These are phyloP conservation scores for Petunia hybrid DNA, from an alignment of 305 asterid species.

Conservation along the genomic window DNA sequence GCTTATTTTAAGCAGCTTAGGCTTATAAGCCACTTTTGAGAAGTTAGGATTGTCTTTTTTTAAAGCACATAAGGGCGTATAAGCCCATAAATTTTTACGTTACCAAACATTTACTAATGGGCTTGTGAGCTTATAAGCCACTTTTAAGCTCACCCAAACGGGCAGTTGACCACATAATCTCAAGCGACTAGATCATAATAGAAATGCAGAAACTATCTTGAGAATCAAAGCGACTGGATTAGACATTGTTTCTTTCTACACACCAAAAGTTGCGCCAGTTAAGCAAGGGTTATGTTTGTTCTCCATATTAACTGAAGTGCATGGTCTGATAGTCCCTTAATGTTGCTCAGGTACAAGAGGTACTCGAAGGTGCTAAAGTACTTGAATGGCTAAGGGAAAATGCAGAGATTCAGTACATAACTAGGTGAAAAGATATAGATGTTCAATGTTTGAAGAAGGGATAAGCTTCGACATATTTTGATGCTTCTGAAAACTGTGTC, in stretches of 20 bases:
- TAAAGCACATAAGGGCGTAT: no score
- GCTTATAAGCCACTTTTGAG: no score
- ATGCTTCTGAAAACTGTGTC: slow-evolving; percentile 1
- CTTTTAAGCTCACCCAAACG: no score
- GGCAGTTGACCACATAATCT: not conserved
- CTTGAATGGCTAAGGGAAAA: slow-evolving; percentile 90
- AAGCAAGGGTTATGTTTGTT: not conserved
- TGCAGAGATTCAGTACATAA: slow-evolving; percentile 71
- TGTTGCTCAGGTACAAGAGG: slow-evolving; percentile 82
- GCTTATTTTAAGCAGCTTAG: no score
- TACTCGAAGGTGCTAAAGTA: slow-evolving; percentile 94
- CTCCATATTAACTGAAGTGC: not conserved
- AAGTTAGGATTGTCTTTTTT: no score
- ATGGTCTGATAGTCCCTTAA: slow-evolving; percentile 5
- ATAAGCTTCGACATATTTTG: slow-evolving; percentile 4
- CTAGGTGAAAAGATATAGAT: slow-evolving; percentile 43
- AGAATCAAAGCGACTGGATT: not conserved
- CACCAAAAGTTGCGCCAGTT: not conserved
- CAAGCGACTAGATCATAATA: not conserved
- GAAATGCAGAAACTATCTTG: not conserved
- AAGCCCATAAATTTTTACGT: no score
- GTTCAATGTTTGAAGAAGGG: slow-evolving; percentile 13
- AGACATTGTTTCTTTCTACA: not conserved
- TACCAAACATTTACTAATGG: no score
- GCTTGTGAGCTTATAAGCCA: no score